A percentile compares a stretch with the other conserved stretches of the same genome.
Conservation (phyloP, 208 protist genomes). For the Phytomonas francai region DNA sequence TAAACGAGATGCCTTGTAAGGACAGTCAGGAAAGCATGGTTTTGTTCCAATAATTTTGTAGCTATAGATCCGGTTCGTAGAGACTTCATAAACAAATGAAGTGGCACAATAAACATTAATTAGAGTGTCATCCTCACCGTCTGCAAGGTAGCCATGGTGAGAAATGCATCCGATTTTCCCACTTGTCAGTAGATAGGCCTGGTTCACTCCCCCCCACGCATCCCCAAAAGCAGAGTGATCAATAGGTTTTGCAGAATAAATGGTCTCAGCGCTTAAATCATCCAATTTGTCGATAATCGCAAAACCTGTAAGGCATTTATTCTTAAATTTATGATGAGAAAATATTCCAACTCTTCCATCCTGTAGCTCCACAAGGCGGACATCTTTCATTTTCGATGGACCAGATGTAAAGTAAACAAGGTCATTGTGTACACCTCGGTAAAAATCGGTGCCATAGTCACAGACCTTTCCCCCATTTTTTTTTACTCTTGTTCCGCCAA, state of each 20-base stretch:
- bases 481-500: constrained; percentile 42
- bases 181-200: constrained; percentile 37
- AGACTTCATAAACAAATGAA: constrained; percentile 46
- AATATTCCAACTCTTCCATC: constrained; percentile 47
- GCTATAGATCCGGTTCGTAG: constrained; percentile 37
- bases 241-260: constrained; percentile 37
- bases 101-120: constrained; percentile 61
- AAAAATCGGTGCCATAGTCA: constrained; percentile 51
- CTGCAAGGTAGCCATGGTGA: constrained; percentile 46
- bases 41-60: constrained; percentile 55
- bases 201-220: constrained; percentile 52
- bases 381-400: constrained; percentile 53
- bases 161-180: constrained; percentile 57
- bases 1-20: constrained; percentile 38
- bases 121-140: constrained; percentile 14
- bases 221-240: constrained; percentile 58
- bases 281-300: constrained; percentile 33
- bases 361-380: constrained; percentile 33
- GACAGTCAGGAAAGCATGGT: constrained; percentile 50
- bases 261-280: constrained; percentile 33
- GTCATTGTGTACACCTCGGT: constrained; percentile 23
- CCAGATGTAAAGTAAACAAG: constrained; percentile 49
- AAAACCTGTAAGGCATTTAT: constrained; percentile 42
- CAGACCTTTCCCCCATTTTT: constrained; percentile 36
- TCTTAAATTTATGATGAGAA: constrained; percentile 41